Conservation (phyloP, 2,329 filamentous ascomycete species). For the Tolypocladium capitatum region DNA sequence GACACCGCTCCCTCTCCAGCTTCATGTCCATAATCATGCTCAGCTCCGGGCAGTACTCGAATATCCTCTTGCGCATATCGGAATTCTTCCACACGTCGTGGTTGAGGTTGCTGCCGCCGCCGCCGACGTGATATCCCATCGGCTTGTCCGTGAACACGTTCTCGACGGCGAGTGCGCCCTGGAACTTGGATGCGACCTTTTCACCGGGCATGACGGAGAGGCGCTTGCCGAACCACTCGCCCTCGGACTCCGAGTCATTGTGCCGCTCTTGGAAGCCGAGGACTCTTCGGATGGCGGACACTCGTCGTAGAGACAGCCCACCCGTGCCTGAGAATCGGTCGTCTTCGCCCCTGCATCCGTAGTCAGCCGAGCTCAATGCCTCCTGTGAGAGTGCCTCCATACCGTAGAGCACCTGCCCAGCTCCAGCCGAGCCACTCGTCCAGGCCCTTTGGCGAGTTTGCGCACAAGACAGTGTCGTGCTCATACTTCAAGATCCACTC, state of each 20-base stretch:
- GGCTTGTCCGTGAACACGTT: conserved; percentile 33
- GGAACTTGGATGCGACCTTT: conserved; percentile 28
- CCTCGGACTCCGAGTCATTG: conserved; percentile 37
- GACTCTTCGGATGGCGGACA: conserved; percentile 35
- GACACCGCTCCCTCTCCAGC: conserved; percentile 33
- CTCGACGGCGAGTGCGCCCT: conserved; percentile 35
- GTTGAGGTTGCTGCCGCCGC: conserved; percentile 26
- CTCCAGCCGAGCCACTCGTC: conserved; percentile 41
- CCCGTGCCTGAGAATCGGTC: conserved; percentile 38
- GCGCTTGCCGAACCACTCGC: conserved; percentile 40
- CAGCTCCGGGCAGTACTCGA: conserved; percentile 43
- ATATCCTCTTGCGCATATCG: conserved; percentile 30
- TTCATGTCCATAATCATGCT: conserved; percentile 44
- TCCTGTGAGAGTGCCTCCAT: neutral
- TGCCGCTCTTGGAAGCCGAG: conserved; percentile 35
- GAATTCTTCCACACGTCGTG: conserved; percentile 33
- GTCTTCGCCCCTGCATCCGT: conserved; percentile 16
- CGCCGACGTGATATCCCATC: conserved; percentile 40
- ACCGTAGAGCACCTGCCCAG: conserved; percentile 41
- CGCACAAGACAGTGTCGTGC: conserved; percentile 41
- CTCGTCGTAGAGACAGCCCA: conserved; percentile 38
- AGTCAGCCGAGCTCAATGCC: neutral
- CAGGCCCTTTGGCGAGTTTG: conserved; percentile 36
- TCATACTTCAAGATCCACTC: conserved; percentile 44
- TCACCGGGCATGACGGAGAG: conserved; percentile 33